A percentile compares a stretch with the other conserved stretches of the same genome.
phyloP scores from a whole-genome alignment of 305 asterid genomes.

The Petunia hybrid region DNA sequence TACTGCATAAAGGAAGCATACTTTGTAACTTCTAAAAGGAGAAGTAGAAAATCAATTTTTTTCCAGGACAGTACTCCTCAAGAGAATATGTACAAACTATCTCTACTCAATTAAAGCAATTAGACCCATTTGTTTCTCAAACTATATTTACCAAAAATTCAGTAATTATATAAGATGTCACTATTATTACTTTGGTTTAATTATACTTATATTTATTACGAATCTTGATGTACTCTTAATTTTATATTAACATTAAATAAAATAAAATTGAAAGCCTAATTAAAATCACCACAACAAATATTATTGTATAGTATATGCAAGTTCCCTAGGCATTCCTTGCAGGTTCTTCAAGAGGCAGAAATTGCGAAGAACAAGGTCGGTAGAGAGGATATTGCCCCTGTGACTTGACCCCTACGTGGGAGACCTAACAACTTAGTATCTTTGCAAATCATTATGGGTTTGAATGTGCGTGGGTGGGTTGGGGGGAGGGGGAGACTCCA shows the following conservation, averaged over 20 bases:
- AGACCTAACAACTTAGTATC: not conserved
- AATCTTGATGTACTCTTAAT: not conserved
- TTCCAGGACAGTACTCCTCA: not conserved
- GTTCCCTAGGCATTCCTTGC: not conserved
- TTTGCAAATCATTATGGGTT: not conserved
- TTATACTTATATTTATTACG: not conserved
- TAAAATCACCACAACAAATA: constrained; percentile 12
- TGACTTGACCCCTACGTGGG: not conserved
- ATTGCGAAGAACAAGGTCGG: not conserved
- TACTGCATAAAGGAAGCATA: not conserved
- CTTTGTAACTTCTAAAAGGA: not conserved
- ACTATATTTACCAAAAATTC: constrained; percentile 11
- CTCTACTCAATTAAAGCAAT: not conserved
- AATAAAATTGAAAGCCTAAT: not conserved
- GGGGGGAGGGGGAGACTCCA: not conserved
- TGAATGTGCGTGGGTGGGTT: no score
- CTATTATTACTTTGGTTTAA: constrained; percentile 11
- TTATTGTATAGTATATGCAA: constrained; percentile 6
- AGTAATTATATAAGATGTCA: constrained; percentile 18
- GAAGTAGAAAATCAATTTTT: constrained; percentile 6
- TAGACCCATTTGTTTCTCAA: constrained; percentile 17
- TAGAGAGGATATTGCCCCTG: constrained; percentile 19
- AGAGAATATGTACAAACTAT: not conserved
- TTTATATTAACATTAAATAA: not conserved
- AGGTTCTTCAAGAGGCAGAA: constrained; percentile 15